Evolutionary conservation across 805 yeast genomes (phyloP).

Genomic region (Ogataea neopini): DNA sequence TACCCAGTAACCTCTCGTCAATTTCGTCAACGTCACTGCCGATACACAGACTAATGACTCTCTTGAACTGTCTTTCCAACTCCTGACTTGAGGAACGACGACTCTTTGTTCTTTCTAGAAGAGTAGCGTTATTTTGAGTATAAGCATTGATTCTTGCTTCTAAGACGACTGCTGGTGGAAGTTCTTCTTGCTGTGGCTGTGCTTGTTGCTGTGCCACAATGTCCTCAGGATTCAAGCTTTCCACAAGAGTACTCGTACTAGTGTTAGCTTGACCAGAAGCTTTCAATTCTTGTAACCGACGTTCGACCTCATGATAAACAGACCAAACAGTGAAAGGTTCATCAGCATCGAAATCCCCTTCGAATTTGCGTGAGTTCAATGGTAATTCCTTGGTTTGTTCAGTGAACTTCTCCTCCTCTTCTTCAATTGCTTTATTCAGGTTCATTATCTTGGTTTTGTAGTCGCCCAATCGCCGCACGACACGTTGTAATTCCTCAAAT

Average conservation of each 20-base stretch:
- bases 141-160: slow-evolving; percentile 84
- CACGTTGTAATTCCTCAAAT: slow-evolving; percentile 52
- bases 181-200: slow-evolving; percentile 23
- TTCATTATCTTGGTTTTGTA: slow-evolving; percentile 56
- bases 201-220: slow-evolving; percentile 11
- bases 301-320: slow-evolving; percentile 55
- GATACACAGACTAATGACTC: slow-evolving; percentile 87
- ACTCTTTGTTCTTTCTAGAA: slow-evolving; percentile 52
- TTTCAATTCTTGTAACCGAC: slow-evolving; percentile 34
- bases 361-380: slow-evolving; percentile 39
- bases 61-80: slow-evolving; percentile 75
- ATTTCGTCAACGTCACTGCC: slow-evolving; percentile 82
- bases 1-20: slow-evolving; percentile 61
- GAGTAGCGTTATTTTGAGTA: slow-evolving; percentile 59
- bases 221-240: slow-evolving; percentile 13
- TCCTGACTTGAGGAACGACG: slow-evolving; percentile 56
- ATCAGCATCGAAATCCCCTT: slow-evolving; percentile 78
- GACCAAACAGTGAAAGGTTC: slow-evolving; percentile 80
- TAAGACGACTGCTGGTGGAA: slow-evolving; percentile 54
- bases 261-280: slow-evolving; percentile 3
- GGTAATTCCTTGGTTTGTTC: slow-evolving; percentile 37
- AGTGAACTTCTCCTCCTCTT: slow-evolving; percentile 59
- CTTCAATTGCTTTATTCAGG: slow-evolving; percentile 61
- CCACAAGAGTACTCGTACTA: slow-evolving; percentile 12
- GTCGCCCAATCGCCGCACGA: slow-evolving; percentile 46